Evolutionary conservation across 495 filamentous ascomycete genomes (phyloP), one percentile per base, ranked within the genome.

Genomic region (Podospora sp.): DNA sequence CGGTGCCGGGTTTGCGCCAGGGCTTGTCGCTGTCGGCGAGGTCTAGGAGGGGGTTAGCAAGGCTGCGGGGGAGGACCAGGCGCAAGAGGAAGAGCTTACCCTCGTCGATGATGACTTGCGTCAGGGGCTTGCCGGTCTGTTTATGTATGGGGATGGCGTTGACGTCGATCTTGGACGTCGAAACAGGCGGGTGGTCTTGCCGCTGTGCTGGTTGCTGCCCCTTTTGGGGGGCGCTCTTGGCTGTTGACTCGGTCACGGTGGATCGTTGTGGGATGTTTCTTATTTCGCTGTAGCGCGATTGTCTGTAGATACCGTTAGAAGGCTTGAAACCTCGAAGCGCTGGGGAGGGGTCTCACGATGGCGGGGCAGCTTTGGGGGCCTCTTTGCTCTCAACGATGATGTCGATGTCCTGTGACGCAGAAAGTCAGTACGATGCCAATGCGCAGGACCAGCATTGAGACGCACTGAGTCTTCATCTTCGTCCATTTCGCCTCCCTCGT

Each of bases 1-100:
- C 95, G 53, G 94, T 90, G n/a, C 95, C 95, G 9, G 95, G 95
- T 66, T 93, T 89, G 27, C 95, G 89, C 95, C 95, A 99, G 35
- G 94, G 95, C 79, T 97, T 97, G 71, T 93, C 91, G 70, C 91
- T 89, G 50, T 90, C 88, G 8, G 90, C 85, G 40, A 96, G 88
- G 77, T 97, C 93, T 83, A 71, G 33, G 18, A 7, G 25, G 0
- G 16, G 4, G 68, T 76, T 50, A 78, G 71, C 57, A 64, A 40
- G 36, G n/a, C n/a, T n/a, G n/a, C n/a, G 21, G 8, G 26, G 58
- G 16, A 52, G 7, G 11, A 22, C 26, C 18, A 33, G 21, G 25
- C 40, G 51, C 0, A 7, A 16, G 49, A 58, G 56, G 63, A 57
- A 71, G 59, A n/a, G 63, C 60, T 58, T 75, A 84, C 88, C 88